Base-by-base conservation (phyloP, 495 filamentous ascomycete genomes). In the Cladorrhinum samala region DNA sequence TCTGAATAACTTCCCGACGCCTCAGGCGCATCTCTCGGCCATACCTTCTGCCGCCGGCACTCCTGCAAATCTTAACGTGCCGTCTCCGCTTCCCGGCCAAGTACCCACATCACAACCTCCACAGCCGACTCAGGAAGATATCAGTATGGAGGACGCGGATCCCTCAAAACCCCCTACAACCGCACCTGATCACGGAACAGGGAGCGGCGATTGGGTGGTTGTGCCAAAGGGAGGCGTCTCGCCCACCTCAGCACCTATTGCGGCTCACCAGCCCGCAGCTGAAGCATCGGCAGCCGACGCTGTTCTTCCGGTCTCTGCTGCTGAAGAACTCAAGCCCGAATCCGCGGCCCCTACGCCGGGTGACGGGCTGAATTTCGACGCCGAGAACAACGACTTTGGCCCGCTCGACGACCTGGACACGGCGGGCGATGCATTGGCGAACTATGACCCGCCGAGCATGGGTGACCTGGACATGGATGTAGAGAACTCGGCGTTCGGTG, bases 401-500 rank as follows among this genome's bases (percentile, higher is more conserved):
- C 75, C 73, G 19, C 65, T 81, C 0, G 77, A 70, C 11, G 77
- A 81, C 49, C 65, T 80, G 1, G 71, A 78, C 55, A 73, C 75
- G 44, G 75, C 75, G 4, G 74, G 72, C 3, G 75, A 77, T 54
- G 75, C 69, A 1, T 54, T 76, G 18, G 73, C 69, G 1, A 64
- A 67, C n/a, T 77, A 75, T 44, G 68, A 71, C 30, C 50, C 49
- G 8, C 52, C 57, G 1, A 59, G 57, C 19, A 53, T 63, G 13
- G 69, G 65, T 2, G 68, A 77, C 52, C 57, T 79, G 50, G 66
- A 72, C 42, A 61, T 72, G 56, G 72, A 68, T 16, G 71, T 80
- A 72, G 77, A 80, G 53, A 77, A 81, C 59, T 74, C 72, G 14
- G 77, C 76, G 9, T 81, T 81, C 59, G 78, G 77, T 1, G 76